A percentile compares a stretch with the other conserved stretches of the same genome.
Evolutionary conservation across 2,329 filamentous ascomycete genomes (phyloP).

Genomic region (Magnaporthiopsis rhizophila): DNA sequence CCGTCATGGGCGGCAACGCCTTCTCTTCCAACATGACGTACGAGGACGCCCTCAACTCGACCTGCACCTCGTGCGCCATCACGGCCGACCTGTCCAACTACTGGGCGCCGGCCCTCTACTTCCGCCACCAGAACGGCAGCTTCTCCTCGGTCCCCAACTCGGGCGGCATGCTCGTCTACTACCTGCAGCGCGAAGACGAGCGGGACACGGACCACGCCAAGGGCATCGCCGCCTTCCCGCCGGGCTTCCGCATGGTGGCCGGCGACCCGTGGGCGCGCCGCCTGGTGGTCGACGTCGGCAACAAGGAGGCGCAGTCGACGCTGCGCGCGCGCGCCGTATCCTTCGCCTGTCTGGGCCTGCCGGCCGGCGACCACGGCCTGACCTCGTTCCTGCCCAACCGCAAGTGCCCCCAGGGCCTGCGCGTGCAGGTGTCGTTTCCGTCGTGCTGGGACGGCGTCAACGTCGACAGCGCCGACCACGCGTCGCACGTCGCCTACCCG

Average conservation of each 20-base stretch:
- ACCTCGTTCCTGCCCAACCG: slow-evolving; percentile 28
- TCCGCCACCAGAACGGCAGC: slow-evolving; percentile 5
- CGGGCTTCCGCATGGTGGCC: slow-evolving; percentile 8
- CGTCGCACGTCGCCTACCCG: slow-evolving; percentile 38
- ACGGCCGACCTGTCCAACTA: slow-evolving; percentile 29
- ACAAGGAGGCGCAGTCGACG: neutral
- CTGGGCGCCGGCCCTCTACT: slow-evolving; percentile 16
- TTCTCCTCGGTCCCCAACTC: slow-evolving; percentile 4
- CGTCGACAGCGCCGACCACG: slow-evolving; percentile 14
- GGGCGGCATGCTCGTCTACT: slow-evolving; percentile 8
- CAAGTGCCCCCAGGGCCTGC: slow-evolving; percentile 24
- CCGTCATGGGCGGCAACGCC: slow-evolving; percentile 15
- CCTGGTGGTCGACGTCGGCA: neutral
- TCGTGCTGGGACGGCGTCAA: slow-evolving; percentile 16
- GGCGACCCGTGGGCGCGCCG: slow-evolving; percentile 2
- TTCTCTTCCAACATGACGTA: slow-evolving; percentile 18
- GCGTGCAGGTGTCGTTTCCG: slow-evolving; percentile 13
- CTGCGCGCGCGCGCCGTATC: slow-evolving; percentile 12
- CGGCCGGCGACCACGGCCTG: neutral
- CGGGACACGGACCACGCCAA: neutral
- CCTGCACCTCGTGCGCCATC: slow-evolving; percentile 30
- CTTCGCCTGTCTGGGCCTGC: slow-evolving; percentile 14
- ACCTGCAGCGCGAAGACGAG: slow-evolving; percentile 5
- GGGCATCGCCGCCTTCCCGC: slow-evolving; percentile 2
- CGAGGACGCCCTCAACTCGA: slow-evolving; percentile 19